A percentile compares a stretch with the other conserved stretches of the same genome.
Evolutionary conservation across 768 basidiomycete species (phyloP).

Genomic region (Mrakia gelida): DNA sequence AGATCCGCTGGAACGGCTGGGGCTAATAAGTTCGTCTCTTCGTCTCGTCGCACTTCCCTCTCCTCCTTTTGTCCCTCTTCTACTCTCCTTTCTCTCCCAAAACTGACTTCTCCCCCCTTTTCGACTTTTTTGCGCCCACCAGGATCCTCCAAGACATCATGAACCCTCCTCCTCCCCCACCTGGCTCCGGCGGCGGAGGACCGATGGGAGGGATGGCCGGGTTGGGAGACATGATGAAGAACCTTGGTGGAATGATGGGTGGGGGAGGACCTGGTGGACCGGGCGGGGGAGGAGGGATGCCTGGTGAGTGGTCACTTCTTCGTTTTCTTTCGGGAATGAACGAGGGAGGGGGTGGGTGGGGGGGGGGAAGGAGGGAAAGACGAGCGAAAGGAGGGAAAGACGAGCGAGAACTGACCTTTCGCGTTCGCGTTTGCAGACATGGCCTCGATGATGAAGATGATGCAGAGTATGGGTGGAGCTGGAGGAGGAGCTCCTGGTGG

Average conservation of each 20-base stretch:
- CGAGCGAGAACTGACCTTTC: background rate
- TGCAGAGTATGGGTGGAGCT: constrained; percentile 36
- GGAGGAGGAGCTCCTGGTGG: too few species aligned
- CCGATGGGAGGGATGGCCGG: constrained; percentile 8
- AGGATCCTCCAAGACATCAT: constrained; percentile 18
- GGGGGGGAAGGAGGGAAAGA: background rate
- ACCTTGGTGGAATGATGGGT: constrained; percentile 39
- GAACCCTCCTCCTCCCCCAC: constrained; percentile 20
- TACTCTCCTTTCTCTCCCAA: background rate
- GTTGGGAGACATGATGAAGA: constrained; percentile 62
- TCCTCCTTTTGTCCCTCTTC: background rate
- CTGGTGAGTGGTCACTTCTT: constrained; percentile 35
- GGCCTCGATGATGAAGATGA: constrained; percentile 47
- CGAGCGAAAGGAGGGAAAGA: background rate
- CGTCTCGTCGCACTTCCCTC: too few species aligned
- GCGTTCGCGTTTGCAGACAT: constrained; percentile 37
- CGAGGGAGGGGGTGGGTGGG: background rate
- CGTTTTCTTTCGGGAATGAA: too few species aligned
- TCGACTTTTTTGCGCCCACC: background rate
- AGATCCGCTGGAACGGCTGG: constrained; percentile 59
- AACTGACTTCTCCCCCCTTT: background rate
- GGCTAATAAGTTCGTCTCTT: constrained; percentile 48
- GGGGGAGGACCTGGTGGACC: constrained; percentile 37
- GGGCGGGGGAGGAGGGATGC: constrained; percentile 48
- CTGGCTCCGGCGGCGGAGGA: background rate